phyloP scores from a whole-genome alignment of 768 basidiomycete genomes.

The Termitomyces sp. region DNA sequence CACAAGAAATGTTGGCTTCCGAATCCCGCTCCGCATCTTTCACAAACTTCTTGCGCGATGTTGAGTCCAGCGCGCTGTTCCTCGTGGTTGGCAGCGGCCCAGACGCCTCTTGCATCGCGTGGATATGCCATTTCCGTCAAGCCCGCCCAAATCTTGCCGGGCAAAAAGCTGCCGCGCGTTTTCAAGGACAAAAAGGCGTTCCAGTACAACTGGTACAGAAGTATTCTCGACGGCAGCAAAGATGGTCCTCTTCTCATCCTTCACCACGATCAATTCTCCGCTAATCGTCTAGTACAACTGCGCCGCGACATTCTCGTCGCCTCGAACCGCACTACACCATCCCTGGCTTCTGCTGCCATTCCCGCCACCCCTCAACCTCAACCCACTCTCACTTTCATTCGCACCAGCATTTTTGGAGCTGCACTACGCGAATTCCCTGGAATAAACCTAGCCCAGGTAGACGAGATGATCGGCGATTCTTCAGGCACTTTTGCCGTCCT shows the following conservation, averaged over 20 bases:
- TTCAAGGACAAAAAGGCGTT: conserved; percentile 77
- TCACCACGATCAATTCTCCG: conserved; percentile 69
- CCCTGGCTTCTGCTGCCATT: conserved; percentile 25
- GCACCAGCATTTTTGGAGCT: conserved; percentile 77
- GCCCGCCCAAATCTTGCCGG: conserved; percentile 42
- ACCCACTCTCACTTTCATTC: conserved; percentile 64
- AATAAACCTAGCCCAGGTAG: conserved; percentile 41
- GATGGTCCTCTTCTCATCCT: conserved; percentile 71
- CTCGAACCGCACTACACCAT: conserved; percentile 37
- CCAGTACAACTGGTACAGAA: conserved; percentile 75
- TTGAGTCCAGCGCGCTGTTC: conserved; percentile 23
- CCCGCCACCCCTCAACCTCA: conserved; percentile 19
- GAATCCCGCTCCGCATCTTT: conserved; percentile 11
- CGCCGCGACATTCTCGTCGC: conserved; percentile 63
- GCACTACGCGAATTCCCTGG: conserved; percentile 58
- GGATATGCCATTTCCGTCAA: conserved; percentile 54
- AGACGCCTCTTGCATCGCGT: conserved; percentile 28
- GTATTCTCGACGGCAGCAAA: conserved; percentile 54
- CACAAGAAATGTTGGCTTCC: conserved; percentile 15
- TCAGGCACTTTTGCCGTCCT: conserved; percentile 63
- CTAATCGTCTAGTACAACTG: conserved; percentile 60
- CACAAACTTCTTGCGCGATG: conserved; percentile 8
- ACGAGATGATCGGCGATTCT: conserved; percentile 49
- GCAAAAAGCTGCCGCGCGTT: conserved; percentile 55
- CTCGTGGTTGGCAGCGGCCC: conserved; percentile 13